These are phyloP conservation scores for Climacium dendroides DNA, from an alignment of 225 moss, liverwort and hornwort genomes.

Conservation along the genomic window DNA sequence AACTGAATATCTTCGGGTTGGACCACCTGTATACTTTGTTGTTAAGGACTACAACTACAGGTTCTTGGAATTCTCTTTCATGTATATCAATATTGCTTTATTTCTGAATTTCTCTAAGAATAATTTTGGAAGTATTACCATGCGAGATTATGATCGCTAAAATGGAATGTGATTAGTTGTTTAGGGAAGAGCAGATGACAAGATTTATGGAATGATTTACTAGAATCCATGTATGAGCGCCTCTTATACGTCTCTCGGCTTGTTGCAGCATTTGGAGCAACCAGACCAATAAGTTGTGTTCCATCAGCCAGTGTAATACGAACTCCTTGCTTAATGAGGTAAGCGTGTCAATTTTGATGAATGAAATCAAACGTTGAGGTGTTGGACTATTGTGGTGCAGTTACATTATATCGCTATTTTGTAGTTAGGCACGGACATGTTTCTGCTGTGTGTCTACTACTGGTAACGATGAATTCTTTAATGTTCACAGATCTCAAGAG, in stretches of 20 bases:
- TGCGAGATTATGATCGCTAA: not conserved
- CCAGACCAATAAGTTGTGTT: conserved; percentile 81
- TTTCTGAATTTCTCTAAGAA: not conserved
- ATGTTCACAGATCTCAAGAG: conserved; percentile 63
- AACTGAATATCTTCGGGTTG: conserved; percentile 87
- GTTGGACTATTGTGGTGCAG: not conserved
- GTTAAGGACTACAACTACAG: conserved; percentile 91
- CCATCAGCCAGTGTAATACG: conserved; percentile 78
- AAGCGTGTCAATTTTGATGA: not conserved
- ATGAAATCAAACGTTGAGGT: not conserved
- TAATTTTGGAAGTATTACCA: not conserved
- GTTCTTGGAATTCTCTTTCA: conserved; percentile 7
- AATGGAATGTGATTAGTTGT: not conserved
- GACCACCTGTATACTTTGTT: conserved; percentile 92
- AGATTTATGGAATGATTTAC: not conserved
- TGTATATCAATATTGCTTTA: not conserved
- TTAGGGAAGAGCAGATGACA: not conserved
- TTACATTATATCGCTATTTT: not conserved
- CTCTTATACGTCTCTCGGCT: not conserved
- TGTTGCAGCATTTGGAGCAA: conserved; percentile 62
- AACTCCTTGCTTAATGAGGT: conserved; percentile 92
- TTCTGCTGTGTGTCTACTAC: not conserved
- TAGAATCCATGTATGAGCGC: not conserved
- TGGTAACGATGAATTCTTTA: not conserved
- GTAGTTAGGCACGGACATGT: not conserved